Evolutionary conservation across 116 monocot genomes (phyloP).

Genomic region (Dioscorea cayenensis): DNA sequence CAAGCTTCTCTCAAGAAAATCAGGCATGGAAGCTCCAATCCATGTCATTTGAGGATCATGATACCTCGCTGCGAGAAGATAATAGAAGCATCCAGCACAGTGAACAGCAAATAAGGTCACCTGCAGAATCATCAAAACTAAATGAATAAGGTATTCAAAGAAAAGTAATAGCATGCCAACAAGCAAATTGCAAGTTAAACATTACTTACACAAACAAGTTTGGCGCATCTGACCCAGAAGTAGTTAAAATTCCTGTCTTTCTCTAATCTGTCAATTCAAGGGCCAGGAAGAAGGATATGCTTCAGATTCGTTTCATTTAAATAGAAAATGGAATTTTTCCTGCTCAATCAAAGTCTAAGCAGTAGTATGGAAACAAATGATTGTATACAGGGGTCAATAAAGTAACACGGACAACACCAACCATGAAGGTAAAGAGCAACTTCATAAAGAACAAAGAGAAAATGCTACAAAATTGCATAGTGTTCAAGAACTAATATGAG

Average conservation of each 20-base stretch:
- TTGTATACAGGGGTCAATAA: too few species aligned
- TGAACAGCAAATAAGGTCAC: slow-evolving; percentile 83
- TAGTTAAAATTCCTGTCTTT: slow-evolving; percentile 84
- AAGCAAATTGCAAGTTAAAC: background rate
- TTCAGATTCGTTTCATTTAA: background rate
- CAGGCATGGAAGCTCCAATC: slow-evolving; percentile 49
- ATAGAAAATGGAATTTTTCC: background rate
- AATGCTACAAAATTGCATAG: background rate
- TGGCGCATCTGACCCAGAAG: slow-evolving; percentile 86
- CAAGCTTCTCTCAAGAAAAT: slow-evolving; percentile 51
- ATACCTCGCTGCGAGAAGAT: slow-evolving; percentile 70
- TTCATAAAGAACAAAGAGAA: background rate
- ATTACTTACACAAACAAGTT: slow-evolving; percentile 81
- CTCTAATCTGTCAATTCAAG: slow-evolving; percentile 59
- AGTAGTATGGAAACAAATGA: too few species aligned
- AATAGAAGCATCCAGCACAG: slow-evolving; percentile 76
- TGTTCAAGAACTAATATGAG: background rate
- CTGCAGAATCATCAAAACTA: slow-evolving; percentile 15
- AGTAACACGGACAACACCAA: background rate
- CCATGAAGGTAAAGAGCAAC: background rate
- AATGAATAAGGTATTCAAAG: background rate
- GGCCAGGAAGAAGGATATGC: background rate
- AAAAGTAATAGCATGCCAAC: background rate
- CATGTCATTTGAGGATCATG: slow-evolving; percentile 52
- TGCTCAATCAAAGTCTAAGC: background rate